Evolutionary conservation across 1,284 basidiomycete genomes (phyloP).

Genomic region (Ceratobasidium sp.): DNA sequence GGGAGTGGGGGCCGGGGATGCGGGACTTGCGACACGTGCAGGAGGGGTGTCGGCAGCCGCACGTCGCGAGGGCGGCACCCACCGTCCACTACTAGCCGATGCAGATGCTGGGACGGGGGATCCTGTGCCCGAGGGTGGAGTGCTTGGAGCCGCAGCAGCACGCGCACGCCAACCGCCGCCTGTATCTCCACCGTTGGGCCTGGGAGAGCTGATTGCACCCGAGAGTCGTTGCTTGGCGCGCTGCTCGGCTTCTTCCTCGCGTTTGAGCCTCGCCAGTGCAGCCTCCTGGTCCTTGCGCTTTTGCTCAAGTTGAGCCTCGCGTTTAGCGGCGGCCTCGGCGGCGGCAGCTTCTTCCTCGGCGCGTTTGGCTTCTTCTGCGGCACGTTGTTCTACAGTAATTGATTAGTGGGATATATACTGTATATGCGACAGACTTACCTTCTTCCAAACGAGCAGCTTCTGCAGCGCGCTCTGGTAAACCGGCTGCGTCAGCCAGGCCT

Average conservation of each 20-base stretch:
- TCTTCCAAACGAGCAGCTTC: slow-evolving; percentile 58
- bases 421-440: neutral
- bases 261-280: slow-evolving; percentile 59
- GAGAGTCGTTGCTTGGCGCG: slow-evolving; percentile 50
- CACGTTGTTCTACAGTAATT: slow-evolving; percentile 36
- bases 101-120: slow-evolving; percentile 50
- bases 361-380: slow-evolving; percentile 38
- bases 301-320: slow-evolving; percentile 31
- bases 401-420: neutral
- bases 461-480: slow-evolving; percentile 57
- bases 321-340: slow-evolving; percentile 59
- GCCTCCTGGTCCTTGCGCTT: slow-evolving; percentile 69
- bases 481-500: slow-evolving; percentile 44
- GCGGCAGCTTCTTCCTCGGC: slow-evolving; percentile 61
- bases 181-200: slow-evolving; percentile 14
- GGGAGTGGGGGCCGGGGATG: slow-evolving; percentile 55
- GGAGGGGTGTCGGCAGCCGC: slow-evolving; percentile 39
- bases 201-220: slow-evolving; percentile 37
- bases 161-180: slow-evolving; percentile 14
- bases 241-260: slow-evolving; percentile 81
- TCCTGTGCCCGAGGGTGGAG: slow-evolving; percentile 39
- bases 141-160: slow-evolving; percentile 18
- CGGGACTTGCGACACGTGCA: slow-evolving; percentile 47
- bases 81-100: slow-evolving; percentile 49
- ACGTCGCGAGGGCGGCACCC: slow-evolving; percentile 42